Base-by-base conservation (phyloP, 2,329 filamentous ascomycete genomes). In the Ophiosphaerella korrae region DNA sequence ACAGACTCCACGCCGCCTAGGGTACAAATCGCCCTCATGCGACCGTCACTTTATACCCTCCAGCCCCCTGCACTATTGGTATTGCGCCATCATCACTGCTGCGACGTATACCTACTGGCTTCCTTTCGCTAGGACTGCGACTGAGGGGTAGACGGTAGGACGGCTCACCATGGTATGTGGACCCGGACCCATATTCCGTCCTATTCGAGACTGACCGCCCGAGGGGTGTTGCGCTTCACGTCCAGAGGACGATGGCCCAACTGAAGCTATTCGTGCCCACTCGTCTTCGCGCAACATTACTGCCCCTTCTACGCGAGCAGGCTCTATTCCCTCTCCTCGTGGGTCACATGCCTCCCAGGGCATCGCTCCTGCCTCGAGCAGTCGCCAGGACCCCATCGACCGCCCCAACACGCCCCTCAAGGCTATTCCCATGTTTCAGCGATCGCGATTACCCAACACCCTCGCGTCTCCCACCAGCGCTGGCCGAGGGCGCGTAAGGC, bases 261-360 rank as follows among this genome's bases (percentile, higher is more conserved):
- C 38, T 3, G 42, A 42, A 42, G 53, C 48, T 26, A 42, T 55
- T 26, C 48, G 41, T 38, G 50, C 57, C 42, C 52, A 56, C 51
- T 63, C 63, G 31, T 67, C 66, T 16, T 63, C 60, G 36, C 64
- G 61, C 45, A 62, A 68, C 53, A 68, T 70, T 44, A 68, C 63
- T 2, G 58, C 63, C 23, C 51, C 64, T 0, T 69, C 67, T 2
- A 60, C 66, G 26, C 62, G 48, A 42, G 47, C 55, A 21, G 53
- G 46, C 24, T 58, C 62, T 1, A 32, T 53, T n/a, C 41, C 53
- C 40, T 62, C 64, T 6, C 60, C 57, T 31, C 60, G 58, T 39
- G 52, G 41, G 26, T 67, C 67, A 9, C 60, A 63, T n/a, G 49
- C 53, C 45, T 60, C 60, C 7, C 62, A 61, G 21, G 31, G 42